These are phyloP conservation scores for Solanum lycopersicoides DNA, from an alignment of 257 asterid species.

Conservation along the genomic window DNA sequence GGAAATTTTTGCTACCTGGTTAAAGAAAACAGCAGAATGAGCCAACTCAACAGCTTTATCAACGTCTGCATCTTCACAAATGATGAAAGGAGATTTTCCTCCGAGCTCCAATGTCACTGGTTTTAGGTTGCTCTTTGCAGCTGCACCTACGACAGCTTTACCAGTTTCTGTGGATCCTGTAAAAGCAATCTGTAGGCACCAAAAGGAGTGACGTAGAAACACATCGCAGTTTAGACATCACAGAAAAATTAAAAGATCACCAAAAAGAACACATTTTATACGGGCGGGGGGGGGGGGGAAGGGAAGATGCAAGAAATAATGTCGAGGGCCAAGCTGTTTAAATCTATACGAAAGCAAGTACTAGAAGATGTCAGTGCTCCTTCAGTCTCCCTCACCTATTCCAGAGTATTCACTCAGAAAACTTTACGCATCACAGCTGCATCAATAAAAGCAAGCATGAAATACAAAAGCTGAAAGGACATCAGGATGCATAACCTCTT, in stretches of 20 bases:
- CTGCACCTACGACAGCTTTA: conserved; percentile 25
- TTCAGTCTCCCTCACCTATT: no score
- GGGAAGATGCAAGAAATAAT: not conserved
- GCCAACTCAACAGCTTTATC: conserved; percentile 22
- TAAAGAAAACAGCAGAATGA: conserved; percentile 11
- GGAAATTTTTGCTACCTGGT: conserved; percentile 10
- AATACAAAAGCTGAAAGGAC: not conserved
- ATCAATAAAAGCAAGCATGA: not conserved
- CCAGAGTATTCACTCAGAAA: not conserved
- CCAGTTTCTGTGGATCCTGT: conserved; percentile 40
- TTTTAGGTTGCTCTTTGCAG: conserved; percentile 33
- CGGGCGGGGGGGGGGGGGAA: no score
- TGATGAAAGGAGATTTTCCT: conserved; percentile 28
- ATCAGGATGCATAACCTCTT: not conserved
- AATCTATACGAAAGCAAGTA: not conserved
- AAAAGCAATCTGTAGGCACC: conserved; percentile 19
- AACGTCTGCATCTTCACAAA: conserved; percentile 34
- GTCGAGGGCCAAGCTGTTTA: not conserved
- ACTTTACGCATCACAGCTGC: not conserved
- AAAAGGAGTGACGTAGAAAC: not conserved
- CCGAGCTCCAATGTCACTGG: conserved; percentile 33
- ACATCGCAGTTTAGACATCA: not conserved
- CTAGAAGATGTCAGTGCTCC: not conserved
- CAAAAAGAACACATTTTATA: not conserved
- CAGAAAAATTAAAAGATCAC: not conserved